These are phyloP conservation scores for Geotrichum candidum DNA, from an alignment of 1,139 yeast genomes.

Conservation along the genomic window DNA sequence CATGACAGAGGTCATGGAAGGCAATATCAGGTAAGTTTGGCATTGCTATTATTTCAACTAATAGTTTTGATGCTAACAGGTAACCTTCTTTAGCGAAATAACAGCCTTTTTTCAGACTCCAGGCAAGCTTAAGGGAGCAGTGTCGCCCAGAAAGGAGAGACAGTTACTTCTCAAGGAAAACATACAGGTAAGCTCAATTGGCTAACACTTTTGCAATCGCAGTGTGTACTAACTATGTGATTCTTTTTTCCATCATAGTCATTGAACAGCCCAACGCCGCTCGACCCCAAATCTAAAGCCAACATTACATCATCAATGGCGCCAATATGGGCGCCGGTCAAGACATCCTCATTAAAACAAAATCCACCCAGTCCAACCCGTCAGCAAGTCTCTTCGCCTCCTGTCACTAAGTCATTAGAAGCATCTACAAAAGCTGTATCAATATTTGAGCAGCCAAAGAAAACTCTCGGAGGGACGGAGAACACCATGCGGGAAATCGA, in stretches of 20 bases:
- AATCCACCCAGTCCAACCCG: not conserved
- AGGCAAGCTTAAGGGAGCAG: conserved; percentile 28
- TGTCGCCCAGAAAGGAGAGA: conserved; percentile 33
- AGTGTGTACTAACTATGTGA: not conserved
- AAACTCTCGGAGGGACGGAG: not conserved
- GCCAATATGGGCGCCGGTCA: not conserved
- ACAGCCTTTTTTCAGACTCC: conserved; percentile 34
- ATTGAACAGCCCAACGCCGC: not conserved
- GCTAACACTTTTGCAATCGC: not conserved
- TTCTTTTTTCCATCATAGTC: not conserved
- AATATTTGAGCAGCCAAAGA: not conserved
- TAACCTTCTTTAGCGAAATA: conserved; percentile 20
- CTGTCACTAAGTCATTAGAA: not conserved
- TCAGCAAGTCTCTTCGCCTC: not conserved
- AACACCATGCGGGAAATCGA: not conserved
- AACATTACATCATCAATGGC: not conserved
- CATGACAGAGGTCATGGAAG: conserved; percentile 26
- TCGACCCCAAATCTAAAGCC: not conserved
- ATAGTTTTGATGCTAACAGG: not conserved
- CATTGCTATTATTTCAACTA: not conserved
- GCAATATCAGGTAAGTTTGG: conserved; percentile 26
- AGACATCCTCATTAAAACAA: not conserved
- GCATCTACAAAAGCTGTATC: not conserved
- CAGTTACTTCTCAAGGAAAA: conserved; percentile 20
- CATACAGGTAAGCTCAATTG: not conserved